A percentile compares a stretch with the other conserved stretches of the same genome.
phyloP scores from a whole-genome alignment of 345 rosid species.

The Lumnitzera littorea region DNA sequence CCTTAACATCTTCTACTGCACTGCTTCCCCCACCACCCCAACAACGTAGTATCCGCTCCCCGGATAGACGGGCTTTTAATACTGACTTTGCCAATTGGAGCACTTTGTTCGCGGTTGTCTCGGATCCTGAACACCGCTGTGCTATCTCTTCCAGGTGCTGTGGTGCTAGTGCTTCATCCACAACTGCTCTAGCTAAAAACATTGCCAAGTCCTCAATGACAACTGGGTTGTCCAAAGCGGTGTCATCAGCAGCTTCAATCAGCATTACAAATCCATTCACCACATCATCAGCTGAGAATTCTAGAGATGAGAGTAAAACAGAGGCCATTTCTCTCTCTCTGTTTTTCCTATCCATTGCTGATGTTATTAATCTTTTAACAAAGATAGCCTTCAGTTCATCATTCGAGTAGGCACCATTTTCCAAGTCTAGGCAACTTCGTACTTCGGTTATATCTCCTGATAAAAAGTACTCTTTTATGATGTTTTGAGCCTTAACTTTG shows the following conservation, averaged over 20 bases:
- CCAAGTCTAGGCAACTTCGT: conserved; percentile 49
- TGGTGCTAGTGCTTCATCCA: conserved; percentile 80
- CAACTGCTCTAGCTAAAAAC: conserved; percentile 79
- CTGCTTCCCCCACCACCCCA: conserved; percentile 81
- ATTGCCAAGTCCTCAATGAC: conserved; percentile 81
- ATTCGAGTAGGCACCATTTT: conserved; percentile 26
- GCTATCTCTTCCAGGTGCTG: conserved; percentile 60
- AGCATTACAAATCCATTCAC: conserved; percentile 57
- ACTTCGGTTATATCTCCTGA: conserved; percentile 67
- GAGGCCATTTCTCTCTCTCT: conserved; percentile 94
- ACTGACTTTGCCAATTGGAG: conserved; percentile 68
- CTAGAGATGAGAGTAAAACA: conserved; percentile 59
- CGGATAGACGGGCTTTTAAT: conserved; percentile 65
- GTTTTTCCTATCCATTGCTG: conserved; percentile 82
- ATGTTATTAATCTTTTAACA: conserved; percentile 60
- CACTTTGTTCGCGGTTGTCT: conserved; percentile 51
- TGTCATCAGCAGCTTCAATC: conserved; percentile 76
- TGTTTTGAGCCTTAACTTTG: conserved; percentile 59
- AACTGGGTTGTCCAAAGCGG: conserved; percentile 68
- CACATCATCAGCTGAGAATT: conserved; percentile 62
- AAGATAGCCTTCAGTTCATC: conserved; percentile 57
- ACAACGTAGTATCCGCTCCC: conserved; percentile 75
- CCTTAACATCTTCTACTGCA: conserved; percentile 57
- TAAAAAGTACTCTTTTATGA: conserved; percentile 64
- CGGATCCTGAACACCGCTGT: conserved; percentile 37